These are phyloP conservation scores for Acmispon strigosus DNA, from an alignment of 306 rosid species.

Conservation along the genomic window DNA sequence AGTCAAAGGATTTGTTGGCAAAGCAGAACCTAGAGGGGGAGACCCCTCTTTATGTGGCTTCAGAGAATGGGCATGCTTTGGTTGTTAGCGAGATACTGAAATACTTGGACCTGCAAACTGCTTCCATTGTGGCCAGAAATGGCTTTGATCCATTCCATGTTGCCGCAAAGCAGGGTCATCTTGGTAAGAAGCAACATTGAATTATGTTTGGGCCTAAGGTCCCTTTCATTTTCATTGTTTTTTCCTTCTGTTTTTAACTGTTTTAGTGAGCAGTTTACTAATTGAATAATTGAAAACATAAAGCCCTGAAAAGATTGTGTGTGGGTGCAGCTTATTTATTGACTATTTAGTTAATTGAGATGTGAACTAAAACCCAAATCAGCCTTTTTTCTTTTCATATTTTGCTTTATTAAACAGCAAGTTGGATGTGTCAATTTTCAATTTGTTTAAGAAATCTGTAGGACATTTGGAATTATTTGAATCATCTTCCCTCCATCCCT, in stretches of 20 bases:
- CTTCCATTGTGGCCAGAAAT: conserved; percentile 72
- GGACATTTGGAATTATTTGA: not conserved
- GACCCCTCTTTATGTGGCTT: conserved; percentile 84
- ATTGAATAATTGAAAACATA: not conserved
- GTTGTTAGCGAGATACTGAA: conserved; percentile 73
- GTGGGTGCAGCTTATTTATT: not conserved
- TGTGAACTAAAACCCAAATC: not conserved
- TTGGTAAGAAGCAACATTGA: conserved; percentile 47
- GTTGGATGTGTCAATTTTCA: not conserved
- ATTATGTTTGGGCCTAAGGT: not conserved
- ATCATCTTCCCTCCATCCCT: conserved; percentile 1
- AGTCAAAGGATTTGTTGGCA: conserved; percentile 45
- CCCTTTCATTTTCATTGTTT: not conserved
- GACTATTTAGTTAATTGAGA: not conserved
- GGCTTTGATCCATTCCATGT: conserved; percentile 87
- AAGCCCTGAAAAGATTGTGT: conserved; percentile 5
- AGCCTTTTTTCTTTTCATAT: not conserved
- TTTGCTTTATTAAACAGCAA: not conserved
- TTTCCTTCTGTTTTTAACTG: not conserved
- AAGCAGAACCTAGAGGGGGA: conserved; percentile 84
- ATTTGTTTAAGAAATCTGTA: not conserved
- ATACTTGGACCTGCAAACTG: conserved; percentile 70
- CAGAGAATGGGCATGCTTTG: conserved; percentile 67
- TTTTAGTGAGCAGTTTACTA: not conserved
- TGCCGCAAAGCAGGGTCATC: conserved; percentile 88